phyloP scores from a whole-genome alignment of 1,284 basidiomycete species.

The Microbotryum silenes-acaulis region DNA sequence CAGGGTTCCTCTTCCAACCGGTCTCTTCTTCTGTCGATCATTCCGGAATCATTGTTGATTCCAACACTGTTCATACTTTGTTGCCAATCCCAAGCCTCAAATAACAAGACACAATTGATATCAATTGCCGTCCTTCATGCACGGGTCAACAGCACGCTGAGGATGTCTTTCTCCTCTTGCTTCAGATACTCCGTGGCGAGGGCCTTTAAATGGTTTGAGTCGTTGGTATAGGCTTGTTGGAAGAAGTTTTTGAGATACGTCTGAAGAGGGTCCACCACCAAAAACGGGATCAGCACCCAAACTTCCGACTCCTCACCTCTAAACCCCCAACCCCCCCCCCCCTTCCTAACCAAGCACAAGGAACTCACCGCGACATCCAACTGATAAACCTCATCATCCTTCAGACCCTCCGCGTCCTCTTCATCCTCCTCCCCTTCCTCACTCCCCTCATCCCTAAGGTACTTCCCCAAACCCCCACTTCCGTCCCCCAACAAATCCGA shows the following conservation, averaged over 20 bases:
- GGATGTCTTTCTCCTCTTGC: conserved; percentile 17
- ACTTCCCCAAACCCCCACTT: conserved; percentile 53
- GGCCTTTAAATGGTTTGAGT: conserved; percentile 46
- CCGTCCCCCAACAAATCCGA: conserved; percentile 45
- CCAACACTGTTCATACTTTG: too few species aligned
- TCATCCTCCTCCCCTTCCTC: conserved; percentile 59
- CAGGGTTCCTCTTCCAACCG: too few species aligned
- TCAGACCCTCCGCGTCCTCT: conserved; percentile 60
- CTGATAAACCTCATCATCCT: conserved; percentile 73
- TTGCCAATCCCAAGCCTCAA: too few species aligned
- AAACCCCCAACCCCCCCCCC: conserved; percentile 2
- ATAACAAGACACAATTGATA: too few species aligned
- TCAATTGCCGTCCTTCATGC: too few species aligned
- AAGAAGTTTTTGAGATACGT: conserved; percentile 61
- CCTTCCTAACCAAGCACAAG: conserved; percentile 5
- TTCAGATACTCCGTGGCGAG: conserved; percentile 23
- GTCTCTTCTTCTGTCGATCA: too few species aligned
- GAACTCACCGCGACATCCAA: conserved; percentile 73
- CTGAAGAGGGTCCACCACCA: conserved; percentile 43
- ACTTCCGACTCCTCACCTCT: neutral
- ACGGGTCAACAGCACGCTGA: neutral
- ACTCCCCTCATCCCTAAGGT: conserved; percentile 54
- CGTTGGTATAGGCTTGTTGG: conserved; percentile 57
- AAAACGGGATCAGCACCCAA: neutral
- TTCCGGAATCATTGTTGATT: too few species aligned